Evolutionary conservation across 495 filamentous ascomycete genomes (phyloP), one percentile per base, ranked within the genome.

Genomic region (Neurospora hispaniola): DNA sequence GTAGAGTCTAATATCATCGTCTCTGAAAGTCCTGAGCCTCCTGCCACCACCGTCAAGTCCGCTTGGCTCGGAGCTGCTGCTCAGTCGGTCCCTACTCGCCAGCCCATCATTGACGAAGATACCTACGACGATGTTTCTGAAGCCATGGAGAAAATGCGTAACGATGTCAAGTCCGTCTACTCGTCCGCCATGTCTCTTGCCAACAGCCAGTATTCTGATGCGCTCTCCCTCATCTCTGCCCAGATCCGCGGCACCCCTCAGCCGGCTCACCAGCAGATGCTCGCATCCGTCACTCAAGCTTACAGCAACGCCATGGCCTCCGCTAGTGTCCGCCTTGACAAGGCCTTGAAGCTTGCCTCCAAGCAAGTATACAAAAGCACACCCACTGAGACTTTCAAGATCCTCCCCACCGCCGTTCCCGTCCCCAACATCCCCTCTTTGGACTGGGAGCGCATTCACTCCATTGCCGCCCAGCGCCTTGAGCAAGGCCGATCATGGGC

Each of bases 301-400:
- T 94, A 93, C 79, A 91, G 90, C 40, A 87, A 86, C 35, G 88
- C 91, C 5, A 77, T 91, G 70, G 85, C 84, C 2, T 86, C 88
- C 16, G 91, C 90, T 10, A 90, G 86, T 75, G 83, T 86, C 4
- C 84, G 86, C 54, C 79, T 90, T 10, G 82, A 89, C 41, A 80
- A 82, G 2, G 86, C 87, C 6, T 70, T 87, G 48, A 80, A 76
- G 20, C 80, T 80, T 16, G 86, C 82, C n/a, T 87, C 86, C 0
- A 79, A 79, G 39, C 79, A 81, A 31, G 70, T 85, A 0, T 82
- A 85, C 73, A 66, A 66, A 31, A 86, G 84, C 42, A 84, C 84
- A 3, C 80, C 85, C 2, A 84, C 84, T 39, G 74, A 78, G 16
- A 85, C 80, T 1, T 78, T 78, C n/a, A 79, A 76, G 42, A 73